Percentiles rank a stretch among this genome's conserved stretches.
These are phyloP conservation scores for Magnolia officinalis DNA, from an alignment of 164 flowering plant species.

Conservation along the genomic window DNA sequence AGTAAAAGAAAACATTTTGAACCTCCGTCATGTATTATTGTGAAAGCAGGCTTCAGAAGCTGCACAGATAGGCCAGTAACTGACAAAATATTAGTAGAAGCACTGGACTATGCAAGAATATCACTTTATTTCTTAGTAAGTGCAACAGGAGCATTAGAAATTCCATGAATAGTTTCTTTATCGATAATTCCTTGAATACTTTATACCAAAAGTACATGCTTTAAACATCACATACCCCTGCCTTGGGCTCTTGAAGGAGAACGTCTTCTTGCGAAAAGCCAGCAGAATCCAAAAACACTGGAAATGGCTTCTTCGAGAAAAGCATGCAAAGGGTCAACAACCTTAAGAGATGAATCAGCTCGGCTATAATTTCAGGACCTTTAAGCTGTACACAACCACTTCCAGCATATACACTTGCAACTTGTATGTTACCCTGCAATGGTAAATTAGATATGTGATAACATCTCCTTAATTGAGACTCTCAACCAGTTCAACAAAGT, in stretches of 20 bases:
- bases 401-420: constrained; percentile 87
- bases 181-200: not conserved
- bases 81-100: not conserved
- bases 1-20: constrained; percentile 72
- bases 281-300: constrained; percentile 76
- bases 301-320: constrained; percentile 95
- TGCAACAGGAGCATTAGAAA: not conserved
- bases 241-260: constrained; percentile 92
- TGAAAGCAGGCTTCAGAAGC: constrained; percentile 96
- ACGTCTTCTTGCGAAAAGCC: constrained; percentile 73
- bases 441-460: not conserved
- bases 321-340: constrained; percentile 74
- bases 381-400: constrained; percentile 52
- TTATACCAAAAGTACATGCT: not conserved
- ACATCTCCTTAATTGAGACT: not conserved
- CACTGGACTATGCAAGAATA: not conserved
- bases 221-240: constrained; percentile 60
- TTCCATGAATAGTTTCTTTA: not conserved
- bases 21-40: constrained; percentile 65
- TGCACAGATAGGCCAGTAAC: constrained; percentile 32
- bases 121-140: not conserved
- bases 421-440: constrained; percentile 75
- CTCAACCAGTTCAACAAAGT: no score
- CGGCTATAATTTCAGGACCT: constrained; percentile 62
- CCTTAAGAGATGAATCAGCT: constrained; percentile 51